Conservation (phyloP, 2,329 filamentous ascomycete species). For the Penicillium psychrosexuale region DNA sequence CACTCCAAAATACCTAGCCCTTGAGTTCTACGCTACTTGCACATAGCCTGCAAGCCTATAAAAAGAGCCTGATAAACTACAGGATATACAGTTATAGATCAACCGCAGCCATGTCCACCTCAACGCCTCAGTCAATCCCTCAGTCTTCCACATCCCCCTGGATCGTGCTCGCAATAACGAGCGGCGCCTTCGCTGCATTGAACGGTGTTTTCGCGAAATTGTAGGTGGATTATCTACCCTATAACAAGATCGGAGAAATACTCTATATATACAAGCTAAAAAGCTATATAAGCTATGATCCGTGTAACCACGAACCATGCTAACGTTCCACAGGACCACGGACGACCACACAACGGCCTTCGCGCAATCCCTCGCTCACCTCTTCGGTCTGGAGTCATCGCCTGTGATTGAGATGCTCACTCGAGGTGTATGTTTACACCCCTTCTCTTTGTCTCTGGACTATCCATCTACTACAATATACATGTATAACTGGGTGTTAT, state of each 20-base stretch:
- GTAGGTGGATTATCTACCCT: slow-evolving; percentile 36
- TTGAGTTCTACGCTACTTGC: not conserved
- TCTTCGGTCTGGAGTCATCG: slow-evolving; percentile 41
- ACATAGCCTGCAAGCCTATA: slow-evolving; percentile 6
- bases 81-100: not conserved
- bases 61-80: not conserved
- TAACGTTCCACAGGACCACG: slow-evolving; percentile 50
- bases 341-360: slow-evolving; percentile 57
- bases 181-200: slow-evolving; percentile 60
- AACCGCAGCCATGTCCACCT: slow-evolving; percentile 4
- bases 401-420: slow-evolving; percentile 50
- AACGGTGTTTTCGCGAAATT: slow-evolving; percentile 67
- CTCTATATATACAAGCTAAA: not conserved
- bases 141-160: slow-evolving; percentile 33
- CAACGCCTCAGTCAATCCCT: slow-evolving; percentile 1
- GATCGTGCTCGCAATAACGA: slow-evolving; percentile 58
- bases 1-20: not conserved
- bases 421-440: slow-evolving; percentile 48
- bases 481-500: not conserved
- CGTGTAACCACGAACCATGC: not conserved
- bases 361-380: slow-evolving; percentile 45
- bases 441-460: not conserved
- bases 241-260: not conserved
- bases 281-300: not conserved
- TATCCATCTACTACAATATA: not conserved